Evolutionary conservation across 768 basidiomycete genomes (phyloP).

Genomic region (Pholiota conissans): DNA sequence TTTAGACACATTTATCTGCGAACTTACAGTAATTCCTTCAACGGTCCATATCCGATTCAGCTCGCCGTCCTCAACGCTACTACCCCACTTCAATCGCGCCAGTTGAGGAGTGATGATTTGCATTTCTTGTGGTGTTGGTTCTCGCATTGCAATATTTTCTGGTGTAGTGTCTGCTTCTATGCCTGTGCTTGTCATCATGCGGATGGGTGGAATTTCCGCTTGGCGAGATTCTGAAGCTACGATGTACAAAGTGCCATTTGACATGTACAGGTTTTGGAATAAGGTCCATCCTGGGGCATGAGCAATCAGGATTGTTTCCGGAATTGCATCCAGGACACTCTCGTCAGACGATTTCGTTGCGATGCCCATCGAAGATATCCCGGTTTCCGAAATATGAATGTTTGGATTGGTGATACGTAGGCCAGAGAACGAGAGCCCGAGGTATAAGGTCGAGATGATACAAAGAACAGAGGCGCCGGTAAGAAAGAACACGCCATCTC

Average conservation of each 20-base stretch:
- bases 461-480: background rate
- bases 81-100: slow-evolving; percentile 61
- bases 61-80: slow-evolving; percentile 25
- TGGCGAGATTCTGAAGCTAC: slow-evolving; percentile 38
- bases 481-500: background rate
- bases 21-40: slow-evolving; percentile 62
- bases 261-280: slow-evolving; percentile 75
- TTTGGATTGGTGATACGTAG: background rate
- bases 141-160: slow-evolving; percentile 59
- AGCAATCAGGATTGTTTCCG: slow-evolving; percentile 50
- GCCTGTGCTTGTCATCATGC: slow-evolving; percentile 63
- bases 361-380: background rate
- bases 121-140: slow-evolving; percentile 62
- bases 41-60: slow-evolving; percentile 59
- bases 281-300: slow-evolving; percentile 79
- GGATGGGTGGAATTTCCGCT: slow-evolving; percentile 29
- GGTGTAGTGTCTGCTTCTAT: slow-evolving; percentile 43
- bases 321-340: slow-evolving; percentile 23
- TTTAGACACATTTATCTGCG: background rate
- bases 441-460: background rate
- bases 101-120: slow-evolving; percentile 52
- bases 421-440: background rate
- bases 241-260: slow-evolving; percentile 71
- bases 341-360: background rate
- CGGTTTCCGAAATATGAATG: background rate